These are phyloP conservation scores for Petunia secreta DNA, from an alignment of 257 asterid genomes.

Conservation along the genomic window DNA sequence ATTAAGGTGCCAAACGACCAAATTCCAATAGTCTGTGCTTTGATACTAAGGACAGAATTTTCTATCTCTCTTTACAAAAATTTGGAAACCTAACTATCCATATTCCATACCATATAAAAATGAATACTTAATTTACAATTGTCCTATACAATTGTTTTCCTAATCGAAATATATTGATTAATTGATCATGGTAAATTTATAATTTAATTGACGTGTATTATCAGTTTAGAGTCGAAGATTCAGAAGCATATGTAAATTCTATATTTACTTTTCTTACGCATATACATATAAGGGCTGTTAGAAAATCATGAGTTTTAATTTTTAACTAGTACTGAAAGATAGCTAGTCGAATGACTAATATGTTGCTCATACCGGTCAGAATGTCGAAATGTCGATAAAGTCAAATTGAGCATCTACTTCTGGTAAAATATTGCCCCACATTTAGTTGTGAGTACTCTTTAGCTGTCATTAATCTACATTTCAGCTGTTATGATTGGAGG, in stretches of 20 bases:
- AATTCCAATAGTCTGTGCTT: not conserved
- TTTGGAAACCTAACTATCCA: not conserved
- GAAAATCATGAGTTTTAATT: too few species aligned
- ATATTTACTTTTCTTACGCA: too few species aligned
- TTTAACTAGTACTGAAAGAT: too few species aligned
- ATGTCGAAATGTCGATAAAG: not conserved
- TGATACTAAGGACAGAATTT: not conserved
- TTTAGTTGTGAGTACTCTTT: not conserved
- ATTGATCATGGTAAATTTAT: not conserved
- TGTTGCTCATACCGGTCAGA: not conserved
- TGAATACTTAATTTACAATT: not conserved
- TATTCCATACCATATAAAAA: not conserved
- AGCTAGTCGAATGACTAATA: not conserved
- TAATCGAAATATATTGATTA: too few species aligned
- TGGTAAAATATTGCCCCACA: not conserved
- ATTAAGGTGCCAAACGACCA: conserved; percentile 10
- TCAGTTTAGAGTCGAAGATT: not conserved
- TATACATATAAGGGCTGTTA: too few species aligned
- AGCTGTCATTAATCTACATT: not conserved
- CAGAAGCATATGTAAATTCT: too few species aligned
- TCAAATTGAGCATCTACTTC: not conserved
- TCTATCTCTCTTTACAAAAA: not conserved
- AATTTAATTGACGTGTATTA: not conserved
- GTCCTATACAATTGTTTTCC: not conserved
- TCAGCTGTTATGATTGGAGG: not conserved